Evolutionary conservation across 768 basidiomycete species (phyloP), one percentile per base, ranked within the genome.

Genomic region (Amanita brunnescens): DNA sequence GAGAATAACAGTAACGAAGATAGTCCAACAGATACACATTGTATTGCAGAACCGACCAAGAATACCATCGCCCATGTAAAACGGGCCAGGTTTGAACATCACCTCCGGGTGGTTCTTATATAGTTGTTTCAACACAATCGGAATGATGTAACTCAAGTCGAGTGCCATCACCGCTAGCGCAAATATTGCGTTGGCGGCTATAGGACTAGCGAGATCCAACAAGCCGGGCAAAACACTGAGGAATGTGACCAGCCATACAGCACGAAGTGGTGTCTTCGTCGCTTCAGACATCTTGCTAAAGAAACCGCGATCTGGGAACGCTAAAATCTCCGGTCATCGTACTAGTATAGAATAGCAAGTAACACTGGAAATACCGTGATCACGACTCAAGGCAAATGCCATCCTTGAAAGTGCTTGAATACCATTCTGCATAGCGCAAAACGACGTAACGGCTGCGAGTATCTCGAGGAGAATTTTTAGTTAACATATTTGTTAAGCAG

Each of bases 301-400:
- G 69, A 79, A 82, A 6, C 86, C 87, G 24, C 75, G 63, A 62
- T 95, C 91, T 16, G 88, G 88, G 26, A 91, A 76, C 42, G 79
- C 85, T 74, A 63, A 44, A 9, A 10, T 58, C 55, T 20, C 21
- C 40, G 23, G 37, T 9, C 13, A 44, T 37, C 5, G 51, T 47
- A 39, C 59, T 51, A 40, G 10, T 14, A 40, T 7, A 26, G 32
- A 34, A 10, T 9, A 35, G 13, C 3, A 2, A 47, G 10, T 1
- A 37, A 47, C 2, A 6, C 3, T 12, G 5, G 34, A 32, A 24
- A 14, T 52, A 79, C 85, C 85, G 51, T 81, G 76, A 61, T 90
- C 88, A 49, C 87, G 82, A 60, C 83, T 85, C 70, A 94, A 91
- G 2, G 91, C 91, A 59, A 86, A 91, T 23, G 91, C 71, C 0